Evolutionary conservation across 2,329 filamentous ascomycete species (phyloP), one percentile per base, ranked within the genome.

Genomic region (Ceratocystis albifundus): DNA sequence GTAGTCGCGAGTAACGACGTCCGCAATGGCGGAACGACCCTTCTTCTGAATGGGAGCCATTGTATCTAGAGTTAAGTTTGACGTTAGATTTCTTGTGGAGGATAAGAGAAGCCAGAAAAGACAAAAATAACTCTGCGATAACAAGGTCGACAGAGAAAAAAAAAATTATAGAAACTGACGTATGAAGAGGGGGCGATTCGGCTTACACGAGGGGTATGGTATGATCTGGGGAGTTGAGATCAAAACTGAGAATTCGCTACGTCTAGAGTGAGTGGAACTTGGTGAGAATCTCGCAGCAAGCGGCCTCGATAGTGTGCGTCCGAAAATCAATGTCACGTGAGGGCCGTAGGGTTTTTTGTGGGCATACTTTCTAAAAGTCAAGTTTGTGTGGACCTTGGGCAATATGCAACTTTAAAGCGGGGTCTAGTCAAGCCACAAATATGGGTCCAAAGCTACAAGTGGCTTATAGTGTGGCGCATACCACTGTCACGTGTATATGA

Each of bases 1-100:
- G 88, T 99, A 99, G 85, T 99, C 95, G 86, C 94, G 90, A 76
- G 94, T 88, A 80, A 99, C 93, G 78, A 99, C 95, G 82, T 99
- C 93, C 81, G 90, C 88, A 80, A 99, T 96, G 83, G 95, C 95
- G 80, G 90, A 96, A 78, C 92, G 90, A 82, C 88, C 88, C 81
- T 86, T 88, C 81, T 85, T 84, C 75, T 78, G 76, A 76, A 80
- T 84, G 75, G 80, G 78, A 77, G 85, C 87, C 85, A 88, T 88
- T 77, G 82, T 68, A 68, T 68, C 81, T 84, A 77, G 15, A 28
- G 71, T 70, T 84, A 77, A 71, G 70, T 73, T 75, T 66, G 61
- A 64, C 67, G 67, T 68, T 68, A 68, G 67, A 66, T 65, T 66
- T 62, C 57, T 65, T 67, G 63, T 65, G 41, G 25, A 36, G 53